Conservation (phyloP, 176 grass and related monocot species). For the Zoysia japonica region DNA sequence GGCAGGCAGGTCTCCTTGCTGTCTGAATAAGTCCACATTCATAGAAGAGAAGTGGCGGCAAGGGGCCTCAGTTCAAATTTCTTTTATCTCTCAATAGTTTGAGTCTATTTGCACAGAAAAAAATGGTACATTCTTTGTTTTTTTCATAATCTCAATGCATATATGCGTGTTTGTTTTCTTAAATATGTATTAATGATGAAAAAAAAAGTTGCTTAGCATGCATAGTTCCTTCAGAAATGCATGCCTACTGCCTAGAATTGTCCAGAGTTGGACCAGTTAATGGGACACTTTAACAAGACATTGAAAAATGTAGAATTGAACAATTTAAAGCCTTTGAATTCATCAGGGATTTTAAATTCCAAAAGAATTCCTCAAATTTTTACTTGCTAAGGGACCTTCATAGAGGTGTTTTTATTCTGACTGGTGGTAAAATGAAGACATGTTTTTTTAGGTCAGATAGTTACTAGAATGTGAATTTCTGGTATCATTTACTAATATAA, state of each 20-base stretch:
- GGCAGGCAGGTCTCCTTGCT: constrained; percentile 16
- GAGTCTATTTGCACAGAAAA: background rate
- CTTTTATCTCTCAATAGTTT: background rate
- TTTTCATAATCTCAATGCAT: background rate
- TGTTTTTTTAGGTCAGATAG: background rate
- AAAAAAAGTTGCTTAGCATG: background rate
- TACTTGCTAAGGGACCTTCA: background rate
- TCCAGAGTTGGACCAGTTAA: background rate
- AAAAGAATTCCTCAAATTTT: background rate
- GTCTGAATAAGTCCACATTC: constrained; percentile 9
- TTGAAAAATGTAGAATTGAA: background rate
- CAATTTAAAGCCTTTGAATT: background rate
- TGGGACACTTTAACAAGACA: background rate
- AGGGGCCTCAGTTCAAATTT: background rate
- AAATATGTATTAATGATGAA: background rate
- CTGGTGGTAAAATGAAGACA: background rate
- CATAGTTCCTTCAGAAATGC: constrained; percentile 3
- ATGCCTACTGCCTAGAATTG: background rate
- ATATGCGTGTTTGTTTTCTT: background rate
- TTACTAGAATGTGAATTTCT: background rate
- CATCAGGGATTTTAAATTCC: background rate
- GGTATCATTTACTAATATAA: constrained; percentile 20
- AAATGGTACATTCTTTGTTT: constrained; percentile 43
- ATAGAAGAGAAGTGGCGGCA: background rate
- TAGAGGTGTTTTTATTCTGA: background rate